These are phyloP conservation scores for Rosa lucieae DNA, from an alignment of 306 rosid genomes.

Conservation along the genomic window DNA sequence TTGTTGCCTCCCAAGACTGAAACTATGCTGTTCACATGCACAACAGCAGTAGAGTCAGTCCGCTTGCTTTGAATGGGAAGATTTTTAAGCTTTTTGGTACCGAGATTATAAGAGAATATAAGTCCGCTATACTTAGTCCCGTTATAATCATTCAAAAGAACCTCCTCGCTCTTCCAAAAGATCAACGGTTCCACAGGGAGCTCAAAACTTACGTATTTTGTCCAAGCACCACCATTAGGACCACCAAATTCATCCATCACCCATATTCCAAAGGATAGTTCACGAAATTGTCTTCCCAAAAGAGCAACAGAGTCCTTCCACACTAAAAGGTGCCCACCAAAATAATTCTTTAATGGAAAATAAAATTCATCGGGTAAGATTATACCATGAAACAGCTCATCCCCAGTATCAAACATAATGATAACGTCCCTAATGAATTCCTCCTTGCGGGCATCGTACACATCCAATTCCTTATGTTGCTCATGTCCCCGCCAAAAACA, in stretches of 20 bases:
- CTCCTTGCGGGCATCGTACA: not conserved
- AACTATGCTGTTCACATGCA: not conserved
- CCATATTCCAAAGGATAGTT: not conserved
- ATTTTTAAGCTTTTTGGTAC: not conserved
- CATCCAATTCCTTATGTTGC: not conserved
- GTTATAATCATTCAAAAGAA: not conserved
- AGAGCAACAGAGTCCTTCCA: not conserved
- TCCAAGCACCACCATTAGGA: not conserved
- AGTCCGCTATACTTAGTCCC: no score
- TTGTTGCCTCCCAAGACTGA: not conserved
- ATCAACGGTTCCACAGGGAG: not conserved
- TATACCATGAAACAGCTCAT: not conserved
- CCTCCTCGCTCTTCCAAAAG: not conserved
- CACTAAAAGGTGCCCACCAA: not conserved
- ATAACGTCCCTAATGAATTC: not conserved
- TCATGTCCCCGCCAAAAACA: constrained; percentile 6
- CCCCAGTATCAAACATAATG: not conserved
- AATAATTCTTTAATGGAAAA: not conserved
- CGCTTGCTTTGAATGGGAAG: not conserved
- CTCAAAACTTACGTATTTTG: not conserved
- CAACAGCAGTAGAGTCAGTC: not conserved
- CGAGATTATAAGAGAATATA: not conserved
- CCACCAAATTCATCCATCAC: not conserved
- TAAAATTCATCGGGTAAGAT: not conserved
- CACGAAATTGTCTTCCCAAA: no score